Base-by-base conservation (phyloP, 805 yeast genomes). In the Hagleromyces aurorensis region DNA sequence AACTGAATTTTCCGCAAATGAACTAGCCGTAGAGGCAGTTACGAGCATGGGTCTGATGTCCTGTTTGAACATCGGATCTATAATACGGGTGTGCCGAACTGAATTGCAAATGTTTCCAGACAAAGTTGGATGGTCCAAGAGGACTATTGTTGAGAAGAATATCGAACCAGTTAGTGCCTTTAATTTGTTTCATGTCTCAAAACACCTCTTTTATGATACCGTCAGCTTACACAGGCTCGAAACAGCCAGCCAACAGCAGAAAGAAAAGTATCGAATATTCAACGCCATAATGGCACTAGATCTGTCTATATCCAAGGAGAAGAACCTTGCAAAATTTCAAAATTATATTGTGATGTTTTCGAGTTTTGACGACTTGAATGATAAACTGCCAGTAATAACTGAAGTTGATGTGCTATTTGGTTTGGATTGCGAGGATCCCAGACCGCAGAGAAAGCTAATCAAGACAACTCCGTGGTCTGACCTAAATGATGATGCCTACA, bases 321-420 rank as follows among this genome's bases (percentile, higher is more conserved):
- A 19, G 12, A 27, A 16, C 13, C 26, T 29, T 8, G 33, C 28
- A 13, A 25, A 31, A 4, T 20, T 37, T 8, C 24, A 30, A 17
- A 32, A 33, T 1, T 21, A 28, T 10, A 17, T 23, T 4, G 17
- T 14, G 13, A 30, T 34, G 5, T 13, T 30, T 8, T 14, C 17
- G 4, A 19, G 9, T 30, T 14, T 25, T 11, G 19, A 25, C 13
- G 16, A 16, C 7, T 9, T 37, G 19, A 28, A 23, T 10, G 18
- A 25, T 8, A 32, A 33, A 16, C 14, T 61, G 5, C 26, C 32
- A 16, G 21, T 75, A 1, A 52, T 78, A 5, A 69, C 75, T 6
- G 82, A 68, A 9, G 44, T 85, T 8, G 84, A 81, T 39, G 65
- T 84, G 1, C 56, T 87, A 19, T 86, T 75, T 59, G 93, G 94